Evolutionary conservation across 2,329 filamentous ascomycete species (phyloP).

Genomic region (Camptophora hylomeconis): DNA sequence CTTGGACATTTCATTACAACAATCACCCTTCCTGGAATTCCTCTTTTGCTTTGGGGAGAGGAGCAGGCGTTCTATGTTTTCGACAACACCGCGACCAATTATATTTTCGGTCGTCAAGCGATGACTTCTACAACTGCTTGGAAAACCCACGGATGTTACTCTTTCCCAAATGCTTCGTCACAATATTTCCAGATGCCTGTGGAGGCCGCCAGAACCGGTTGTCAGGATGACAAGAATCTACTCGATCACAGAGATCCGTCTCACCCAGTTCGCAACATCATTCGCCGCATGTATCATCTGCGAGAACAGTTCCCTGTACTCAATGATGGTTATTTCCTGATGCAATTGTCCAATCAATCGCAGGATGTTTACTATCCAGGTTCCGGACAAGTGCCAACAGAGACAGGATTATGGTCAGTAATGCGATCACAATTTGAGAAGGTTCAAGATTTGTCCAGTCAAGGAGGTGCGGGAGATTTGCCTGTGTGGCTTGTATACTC

Average conservation of each 20-base stretch:
- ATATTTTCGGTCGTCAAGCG: constrained; percentile 51
- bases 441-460: constrained; percentile 37
- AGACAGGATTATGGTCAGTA: constrained; percentile 49
- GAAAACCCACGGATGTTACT: constrained; percentile 53
- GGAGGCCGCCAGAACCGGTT: constrained; percentile 40
- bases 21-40: constrained; percentile 47
- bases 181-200: constrained; percentile 48
- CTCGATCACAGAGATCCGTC: constrained; percentile 52
- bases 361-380: constrained; percentile 38
- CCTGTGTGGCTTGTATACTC: constrained; percentile 33
- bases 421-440: constrained; percentile 36
- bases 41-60: constrained; percentile 50
- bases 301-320: constrained; percentile 43
- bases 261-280: constrained; percentile 46
- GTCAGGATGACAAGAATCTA: constrained; percentile 32
- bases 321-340: constrained; percentile 45
- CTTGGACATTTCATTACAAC: constrained; percentile 47
- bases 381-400: constrained; percentile 39
- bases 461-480: constrained; percentile 29
- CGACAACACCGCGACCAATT: constrained; percentile 51
- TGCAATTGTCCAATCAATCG: constrained; percentile 45
- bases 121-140: constrained; percentile 50
- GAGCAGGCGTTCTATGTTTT: constrained; percentile 53
- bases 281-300: constrained; percentile 50
- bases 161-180: constrained; percentile 32